phyloP scores from a whole-genome alignment of 306 rosid genomes.

The Acacia melanoxylon region DNA sequence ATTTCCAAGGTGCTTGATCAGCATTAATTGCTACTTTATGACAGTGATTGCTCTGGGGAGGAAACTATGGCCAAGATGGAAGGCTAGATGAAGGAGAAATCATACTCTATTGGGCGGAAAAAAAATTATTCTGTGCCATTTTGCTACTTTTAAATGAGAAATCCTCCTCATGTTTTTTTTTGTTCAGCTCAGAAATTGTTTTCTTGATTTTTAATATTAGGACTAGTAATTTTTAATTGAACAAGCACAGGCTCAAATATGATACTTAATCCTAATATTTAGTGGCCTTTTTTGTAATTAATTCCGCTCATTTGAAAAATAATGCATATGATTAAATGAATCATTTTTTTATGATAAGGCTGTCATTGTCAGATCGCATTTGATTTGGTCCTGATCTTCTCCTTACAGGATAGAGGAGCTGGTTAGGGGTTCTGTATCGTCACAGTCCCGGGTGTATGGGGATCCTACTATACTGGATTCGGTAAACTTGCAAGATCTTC shows the following conservation, averaged over 20 bases:
- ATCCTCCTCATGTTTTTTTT: neutral
- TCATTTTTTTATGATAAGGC: neutral
- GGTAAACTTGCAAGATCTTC: slow-evolving; percentile 61
- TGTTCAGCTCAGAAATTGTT: neutral
- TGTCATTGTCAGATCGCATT: neutral
- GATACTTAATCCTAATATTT: neutral
- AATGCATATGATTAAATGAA: neutral
- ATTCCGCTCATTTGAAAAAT: neutral
- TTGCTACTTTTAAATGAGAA: neutral
- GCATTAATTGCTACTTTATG: neutral
- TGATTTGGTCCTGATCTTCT: slow-evolving; percentile 29
- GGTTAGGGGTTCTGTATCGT: slow-evolving; percentile 46
- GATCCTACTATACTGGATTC: slow-evolving; percentile 67
- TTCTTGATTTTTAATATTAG: neutral
- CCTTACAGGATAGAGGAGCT: slow-evolving; percentile 69
- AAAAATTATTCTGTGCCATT: neutral
- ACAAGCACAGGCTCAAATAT: neutral
- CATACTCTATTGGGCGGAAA: neutral
- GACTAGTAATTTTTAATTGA: neutral
- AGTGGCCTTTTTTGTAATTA: neutral
- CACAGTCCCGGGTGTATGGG: slow-evolving; percentile 52
- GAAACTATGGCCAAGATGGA: neutral
- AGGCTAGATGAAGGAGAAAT: neutral
- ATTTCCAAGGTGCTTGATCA: slow-evolving; percentile 5
- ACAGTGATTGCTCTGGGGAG: neutral